Evolutionary conservation across 106 monocot genomes (phyloP).

Genomic region (Hemerocallis citrina): DNA sequence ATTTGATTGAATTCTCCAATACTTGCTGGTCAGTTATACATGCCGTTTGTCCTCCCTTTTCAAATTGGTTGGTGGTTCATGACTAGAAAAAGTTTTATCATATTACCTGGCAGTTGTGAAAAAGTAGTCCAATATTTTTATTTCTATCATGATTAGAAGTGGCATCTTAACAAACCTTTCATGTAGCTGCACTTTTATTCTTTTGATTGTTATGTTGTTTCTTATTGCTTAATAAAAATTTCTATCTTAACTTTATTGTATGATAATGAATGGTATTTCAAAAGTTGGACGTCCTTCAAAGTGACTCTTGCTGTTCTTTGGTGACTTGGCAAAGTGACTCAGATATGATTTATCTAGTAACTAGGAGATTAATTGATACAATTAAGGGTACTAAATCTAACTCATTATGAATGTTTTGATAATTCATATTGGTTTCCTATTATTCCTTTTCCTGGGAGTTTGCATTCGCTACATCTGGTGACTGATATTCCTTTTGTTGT

Average conservation of each 20-base stretch:
- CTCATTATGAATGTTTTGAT: too few species aligned
- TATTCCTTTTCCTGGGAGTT: too few species aligned
- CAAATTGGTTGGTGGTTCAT: background rate
- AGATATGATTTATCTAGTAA: slow-evolving; percentile 39
- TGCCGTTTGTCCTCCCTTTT: background rate
- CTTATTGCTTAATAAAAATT: too few species aligned
- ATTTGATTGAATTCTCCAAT: slow-evolving; percentile 2
- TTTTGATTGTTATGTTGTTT: too few species aligned
- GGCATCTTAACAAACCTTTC: slow-evolving; percentile 74
- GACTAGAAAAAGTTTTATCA: background rate
- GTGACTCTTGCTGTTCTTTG: slow-evolving; percentile 32
- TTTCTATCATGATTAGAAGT: slow-evolving; percentile 33
- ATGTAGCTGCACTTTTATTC: too few species aligned
- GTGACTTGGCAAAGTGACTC: slow-evolving; percentile 42
- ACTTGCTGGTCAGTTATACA: background rate
- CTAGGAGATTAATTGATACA: slow-evolving; percentile 40
- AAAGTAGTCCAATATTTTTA: background rate
- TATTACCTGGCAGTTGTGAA: background rate
- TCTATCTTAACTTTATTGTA: too few species aligned
- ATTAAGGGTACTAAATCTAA: slow-evolving; percentile 20
- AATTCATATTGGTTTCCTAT: too few species aligned
- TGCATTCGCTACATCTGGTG: too few species aligned
- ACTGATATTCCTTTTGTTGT: too few species aligned
- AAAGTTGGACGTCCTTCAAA: too few species aligned
- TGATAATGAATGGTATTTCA: too few species aligned